Evolutionary conservation across 2,329 filamentous ascomycete genomes (phyloP), one percentile per base, ranked within the genome.

Genomic region (Colletotrichum orbiculare): DNA sequence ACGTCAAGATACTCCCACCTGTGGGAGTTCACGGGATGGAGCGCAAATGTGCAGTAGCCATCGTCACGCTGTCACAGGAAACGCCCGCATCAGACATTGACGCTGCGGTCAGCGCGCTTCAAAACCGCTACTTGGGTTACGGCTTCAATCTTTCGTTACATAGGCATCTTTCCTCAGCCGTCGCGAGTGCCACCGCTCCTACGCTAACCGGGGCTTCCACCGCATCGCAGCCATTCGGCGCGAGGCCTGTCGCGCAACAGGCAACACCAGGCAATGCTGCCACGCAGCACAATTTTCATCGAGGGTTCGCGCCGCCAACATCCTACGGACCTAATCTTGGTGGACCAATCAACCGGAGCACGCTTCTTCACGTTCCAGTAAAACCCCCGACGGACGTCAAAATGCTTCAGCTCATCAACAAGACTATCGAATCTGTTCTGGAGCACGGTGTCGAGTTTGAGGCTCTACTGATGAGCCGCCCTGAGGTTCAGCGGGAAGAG

Each of bases 401-500:
- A 69, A 91, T 91, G 67, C 81, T 97, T 1, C 89, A 89, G 63
- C 84, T 96, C 48, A 96, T 98, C 66, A 95, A 98, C 79, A 94
- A 91, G 74, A 91, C 94, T 0, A 85, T 97, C 39, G 95, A 98
- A 73, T 85, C 86, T 3, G 82, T 98, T 0, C 81, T 97, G 8
- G 87, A 89, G 25, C 88, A 96, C 70, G 94, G 94, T 0, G 88
- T 92, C 0, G 93, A 96, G 72, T 96, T 97, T 66, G 96, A 99
- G 77, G 94, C 94, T 6, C 82, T 97, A 2, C 84, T 99, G 7
- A 98, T 98, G 96, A 91, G 90, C 54, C 85, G 92, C 15, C 87
- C 91, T 0, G 89, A 94, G 59, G 91, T 98, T 1, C 93, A 97
- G 74, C 86, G 85, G 45, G 92, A 97, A 65, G 92, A 97, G 75